phyloP scores from a whole-genome alignment of 2,329 filamentous ascomycete species.

The Eutypella sp. region DNA sequence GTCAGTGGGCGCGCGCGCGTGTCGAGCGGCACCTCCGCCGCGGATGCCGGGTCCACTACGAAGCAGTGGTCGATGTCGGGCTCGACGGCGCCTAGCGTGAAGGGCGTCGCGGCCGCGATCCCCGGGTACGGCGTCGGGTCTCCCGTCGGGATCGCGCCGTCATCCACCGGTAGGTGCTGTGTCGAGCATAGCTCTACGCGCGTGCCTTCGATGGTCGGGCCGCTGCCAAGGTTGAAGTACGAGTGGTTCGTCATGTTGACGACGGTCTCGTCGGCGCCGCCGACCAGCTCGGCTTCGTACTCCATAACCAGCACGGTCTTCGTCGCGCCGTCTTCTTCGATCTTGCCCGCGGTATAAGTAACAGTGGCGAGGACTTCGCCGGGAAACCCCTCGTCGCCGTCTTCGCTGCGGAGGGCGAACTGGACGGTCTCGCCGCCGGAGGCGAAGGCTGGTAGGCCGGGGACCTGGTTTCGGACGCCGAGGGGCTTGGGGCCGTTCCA shows the following conservation, averaged over 20 bases:
- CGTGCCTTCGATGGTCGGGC: constrained; percentile 49
- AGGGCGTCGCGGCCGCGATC: constrained; percentile 60
- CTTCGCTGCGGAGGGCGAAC: constrained; percentile 63
- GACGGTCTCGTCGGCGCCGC: constrained; percentile 78
- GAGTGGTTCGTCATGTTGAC: constrained; percentile 96
- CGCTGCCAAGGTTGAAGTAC: constrained; percentile 65
- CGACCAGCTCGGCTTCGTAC: constrained; percentile 80
- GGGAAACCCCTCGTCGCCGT: constrained; percentile 87
- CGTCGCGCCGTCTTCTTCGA: constrained; percentile 55
- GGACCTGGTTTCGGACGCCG: constrained; percentile 42
- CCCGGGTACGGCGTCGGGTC: constrained; percentile 60
- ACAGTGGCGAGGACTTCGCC: constrained; percentile 75
- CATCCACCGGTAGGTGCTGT: constrained; percentile 69
- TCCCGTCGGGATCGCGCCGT: constrained; percentile 67
- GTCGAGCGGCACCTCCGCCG: constrained; percentile 57
- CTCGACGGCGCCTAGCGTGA: constrained; percentile 64
- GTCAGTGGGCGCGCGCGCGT: constrained; percentile 59
- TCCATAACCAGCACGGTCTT: constrained; percentile 76
- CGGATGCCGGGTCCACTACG: constrained; percentile 55
- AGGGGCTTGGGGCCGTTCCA: constrained; percentile 68
- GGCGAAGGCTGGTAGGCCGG: constrained; percentile 42
- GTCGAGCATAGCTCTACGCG: constrained; percentile 62
- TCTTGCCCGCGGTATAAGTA: constrained; percentile 71
- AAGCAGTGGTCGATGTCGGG: constrained; percentile 91
- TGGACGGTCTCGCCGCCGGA: constrained; percentile 61